Evolutionary conservation across 176 grass and related monocot genomes (phyloP), one percentile per base, ranked within the genome.

Genomic region (Lolium rigidum): DNA sequence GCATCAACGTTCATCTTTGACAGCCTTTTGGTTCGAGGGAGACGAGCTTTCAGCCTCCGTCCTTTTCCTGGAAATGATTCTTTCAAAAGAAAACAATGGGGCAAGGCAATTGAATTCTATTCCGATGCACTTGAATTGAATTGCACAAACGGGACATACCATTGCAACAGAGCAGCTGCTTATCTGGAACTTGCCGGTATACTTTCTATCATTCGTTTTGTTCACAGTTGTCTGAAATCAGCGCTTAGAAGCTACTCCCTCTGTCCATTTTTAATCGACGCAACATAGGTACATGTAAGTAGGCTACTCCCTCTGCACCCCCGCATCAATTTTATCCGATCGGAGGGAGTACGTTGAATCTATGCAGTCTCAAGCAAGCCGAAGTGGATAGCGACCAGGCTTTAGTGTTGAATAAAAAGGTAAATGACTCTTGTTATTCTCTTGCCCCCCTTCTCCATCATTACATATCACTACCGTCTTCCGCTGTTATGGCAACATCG

Each of bases 101-200:
- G 85, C 83, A 99, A 92, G 85, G 97, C 97, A 1, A 86, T 91
- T 83, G 86, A 83, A 48, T 91, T 88, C 76, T 99, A 99, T 92
- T 92, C 97, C 55, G 85, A 94, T 79, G 94, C 94, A 47, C 92
- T 96, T 76, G 87, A 88, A 83, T 81, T 96, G 83, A 90, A 89
- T 70, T 73, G 80, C 88, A 78, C 88, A 89, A 96, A 94, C 90
- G 92, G 94, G 79, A 99, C 90, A 51, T 99, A 94, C 83, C 96
- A 94, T 82, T 92, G 94, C 86, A 99, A 99, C 72, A 99, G 97
- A 84, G 92, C 97, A 74, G 97, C 97, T 88, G 97, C 97, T 74
- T 95, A 85, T 88, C 88, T 99, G 50, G 90, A 99, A 91, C 85
- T 99, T 74, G 86, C 58, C 87, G 88, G 97, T 99, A 96, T 80